phyloP scores from a whole-genome alignment of 345 rosid genomes.

The Barbarea vulgaris region DNA sequence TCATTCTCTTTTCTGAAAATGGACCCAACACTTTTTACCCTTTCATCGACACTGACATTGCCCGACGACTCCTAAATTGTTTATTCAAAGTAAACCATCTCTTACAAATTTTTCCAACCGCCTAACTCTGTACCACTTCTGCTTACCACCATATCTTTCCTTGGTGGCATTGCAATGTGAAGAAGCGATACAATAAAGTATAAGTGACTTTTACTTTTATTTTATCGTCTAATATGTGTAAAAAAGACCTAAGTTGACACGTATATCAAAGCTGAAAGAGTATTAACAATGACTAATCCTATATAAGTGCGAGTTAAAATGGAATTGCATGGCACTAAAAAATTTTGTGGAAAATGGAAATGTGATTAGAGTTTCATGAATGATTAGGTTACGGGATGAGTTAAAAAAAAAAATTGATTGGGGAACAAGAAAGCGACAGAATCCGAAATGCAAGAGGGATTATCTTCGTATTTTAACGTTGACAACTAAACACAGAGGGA shows the following conservation, averaged over 20 bases:
- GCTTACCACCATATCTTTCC: not conserved
- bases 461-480: conserved; percentile 24
- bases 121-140: not conserved
- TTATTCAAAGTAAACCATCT: not conserved
- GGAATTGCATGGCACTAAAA: not conserved
- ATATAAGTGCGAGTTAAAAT: not conserved
- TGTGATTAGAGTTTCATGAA: not conserved
- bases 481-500: conserved; percentile 28
- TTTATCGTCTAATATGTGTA: not conserved
- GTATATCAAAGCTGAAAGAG: not conserved
- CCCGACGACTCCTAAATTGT: not conserved
- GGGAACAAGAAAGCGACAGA: conserved; percentile 36
- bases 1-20: conserved; percentile 43
- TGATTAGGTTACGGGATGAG: conserved; percentile 15
- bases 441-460: conserved; percentile 12
- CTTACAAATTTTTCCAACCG: not conserved
- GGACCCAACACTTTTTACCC: conserved; percentile 21
- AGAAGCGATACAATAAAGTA: not conserved
- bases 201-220: not conserved
- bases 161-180: not conserved
- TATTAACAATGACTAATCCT: not conserved
- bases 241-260: not conserved
- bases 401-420: conserved; percentile 26
- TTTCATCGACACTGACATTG: conserved; percentile 21
- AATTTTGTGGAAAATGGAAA: not conserved